Base-by-base conservation (phyloP, 257 asterid species). In the Schizonepeta tenuifolia region DNA sequence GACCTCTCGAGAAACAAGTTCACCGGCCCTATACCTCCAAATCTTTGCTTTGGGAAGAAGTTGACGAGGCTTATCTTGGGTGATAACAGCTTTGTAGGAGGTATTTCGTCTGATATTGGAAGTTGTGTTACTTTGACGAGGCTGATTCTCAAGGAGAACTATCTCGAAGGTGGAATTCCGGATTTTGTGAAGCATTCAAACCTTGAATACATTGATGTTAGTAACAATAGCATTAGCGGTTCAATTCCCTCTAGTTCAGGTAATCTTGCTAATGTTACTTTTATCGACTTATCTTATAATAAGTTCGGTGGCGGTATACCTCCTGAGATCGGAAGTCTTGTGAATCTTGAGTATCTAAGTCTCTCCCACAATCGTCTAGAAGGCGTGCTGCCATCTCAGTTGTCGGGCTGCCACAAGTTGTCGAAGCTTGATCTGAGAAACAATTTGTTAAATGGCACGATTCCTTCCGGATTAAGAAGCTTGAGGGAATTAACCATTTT, bases 21-120 rank as follows among this genome's bases (percentile, higher is more conserved):
- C 82, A 72, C 82, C 1, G 98, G 98, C 63, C 89, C 83, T 51
- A 85, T 93, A 69, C 97, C 96, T 1, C 89, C 92, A 2, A 72
- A 79, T 65, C 84, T 93, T 70, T 93, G 98, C 89, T 84, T 62
- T 47, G 28, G 86, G 44, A 93, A 89, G 86, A 79, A 79, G 76
- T 65, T 91, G 81, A 38, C 18, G 66, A 87, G 55, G 86, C 90
- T 93, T 36, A 11, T 74, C 55, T 81, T 93, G 83, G 90, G 92
- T 46, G 79, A 64, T 50, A 93, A 93, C 74, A 79, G 41, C 56
- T 85, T 93, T 49, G 81, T 69, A 44, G 97, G 96, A 51, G 80
- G 82, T 41, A 74, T 90, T 66, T 86, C 96, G 71, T 80, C 90
- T 22, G 83, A 78, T 56, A 36, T 91, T 11, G 97, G 96, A 31